Evolutionary conservation across 768 basidiomycete species (phyloP), one percentile per base, ranked within the genome.

Genomic region (Leccinum boreale): DNA sequence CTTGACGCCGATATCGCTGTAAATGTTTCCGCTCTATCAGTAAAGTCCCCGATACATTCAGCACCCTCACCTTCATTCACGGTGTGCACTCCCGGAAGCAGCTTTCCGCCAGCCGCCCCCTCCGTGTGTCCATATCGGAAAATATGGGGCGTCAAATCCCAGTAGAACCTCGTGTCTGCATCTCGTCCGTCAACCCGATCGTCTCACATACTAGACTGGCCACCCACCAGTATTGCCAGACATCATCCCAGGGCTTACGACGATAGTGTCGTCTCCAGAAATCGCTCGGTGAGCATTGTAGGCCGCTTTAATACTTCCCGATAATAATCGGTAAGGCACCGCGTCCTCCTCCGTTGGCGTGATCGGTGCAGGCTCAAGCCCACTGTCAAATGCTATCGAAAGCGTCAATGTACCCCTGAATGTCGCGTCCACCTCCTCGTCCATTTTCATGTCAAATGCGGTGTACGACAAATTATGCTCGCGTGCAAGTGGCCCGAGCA

Each of bases 281-380:
- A 66, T 54, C 4, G 45, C 61, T 5, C 82, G 75, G 60, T 83
- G 83, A 1, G 78, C 74, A 51, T 82, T 79, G 66, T 78, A 85
- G 7, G 83, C 75, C 1, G 85, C 79, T 62, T 83, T 86, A 66
- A 88, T 88, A 2, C 82, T 85, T 14, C 85, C 87, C 36, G 84
- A 81, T 21, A 87, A 74, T 10, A 87, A 62, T 52, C 73, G 69
- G 58, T 78, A 88, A 17, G 83, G 58, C 50, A 21, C 57, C 11
- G 74, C 68, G 4, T 66, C 64, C 10, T 52, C 64, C 14, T 69
- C 70, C 0, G 67, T 74, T 1, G 80, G 76, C n/a, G 87, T 83
- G 36, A 87, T 71, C 0, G 87, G 87, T 3, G 90, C 87, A 15
- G 87, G 88, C 61, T 89, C 85, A 7, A 89, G 71, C 7, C 77